phyloP scores from a whole-genome alignment of 805 yeast genomes.

The Scheffersomyces stipitis region DNA sequence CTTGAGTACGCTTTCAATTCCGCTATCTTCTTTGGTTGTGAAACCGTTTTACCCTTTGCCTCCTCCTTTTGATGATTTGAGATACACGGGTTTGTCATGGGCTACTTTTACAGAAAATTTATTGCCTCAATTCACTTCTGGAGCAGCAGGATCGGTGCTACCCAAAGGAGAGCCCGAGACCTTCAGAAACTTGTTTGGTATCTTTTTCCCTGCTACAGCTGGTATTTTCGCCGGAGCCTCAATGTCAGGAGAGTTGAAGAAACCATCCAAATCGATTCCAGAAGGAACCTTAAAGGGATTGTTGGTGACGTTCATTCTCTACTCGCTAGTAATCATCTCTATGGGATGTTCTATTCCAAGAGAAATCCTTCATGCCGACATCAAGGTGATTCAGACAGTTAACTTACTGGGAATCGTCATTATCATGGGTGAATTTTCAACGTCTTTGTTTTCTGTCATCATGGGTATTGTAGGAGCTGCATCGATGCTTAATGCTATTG shows the following conservation, averaged over 20 bases:
- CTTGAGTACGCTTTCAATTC: conserved; percentile 75
- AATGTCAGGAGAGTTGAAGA: conserved; percentile 90
- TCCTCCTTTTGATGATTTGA: conserved; percentile 43
- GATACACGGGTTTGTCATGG: conserved; percentile 77
- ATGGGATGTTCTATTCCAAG: conserved; percentile 83
- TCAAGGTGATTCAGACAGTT: conserved; percentile 82
- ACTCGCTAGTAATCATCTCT: conserved; percentile 75
- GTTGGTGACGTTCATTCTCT: conserved; percentile 70
- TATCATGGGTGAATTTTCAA: conserved; percentile 86
- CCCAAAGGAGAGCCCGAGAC: conserved; percentile 57
- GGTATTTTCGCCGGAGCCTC: conserved; percentile 99
- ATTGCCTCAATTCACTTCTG: conserved; percentile 76
- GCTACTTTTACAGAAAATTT: conserved; percentile 63
- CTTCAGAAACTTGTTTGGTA: conserved; percentile 85
- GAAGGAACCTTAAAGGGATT: conserved; percentile 90
- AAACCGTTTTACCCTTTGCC: conserved; percentile 54
- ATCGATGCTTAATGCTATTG: conserved; percentile 83
- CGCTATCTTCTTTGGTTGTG: conserved; percentile 69
- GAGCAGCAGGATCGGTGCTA: conserved; percentile 86
- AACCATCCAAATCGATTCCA: conserved; percentile 89
- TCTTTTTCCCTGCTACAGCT: conserved; percentile 97
- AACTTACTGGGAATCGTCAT: conserved; percentile 67
- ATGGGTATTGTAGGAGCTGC: conserved; percentile 98
- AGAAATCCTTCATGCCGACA: conserved; percentile 69
- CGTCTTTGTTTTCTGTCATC: conserved; percentile 87